Evolutionary conservation across 352 stramenopile genomes (phyloP).

Genomic region (Phytopythium cucurbitacearum): DNA sequence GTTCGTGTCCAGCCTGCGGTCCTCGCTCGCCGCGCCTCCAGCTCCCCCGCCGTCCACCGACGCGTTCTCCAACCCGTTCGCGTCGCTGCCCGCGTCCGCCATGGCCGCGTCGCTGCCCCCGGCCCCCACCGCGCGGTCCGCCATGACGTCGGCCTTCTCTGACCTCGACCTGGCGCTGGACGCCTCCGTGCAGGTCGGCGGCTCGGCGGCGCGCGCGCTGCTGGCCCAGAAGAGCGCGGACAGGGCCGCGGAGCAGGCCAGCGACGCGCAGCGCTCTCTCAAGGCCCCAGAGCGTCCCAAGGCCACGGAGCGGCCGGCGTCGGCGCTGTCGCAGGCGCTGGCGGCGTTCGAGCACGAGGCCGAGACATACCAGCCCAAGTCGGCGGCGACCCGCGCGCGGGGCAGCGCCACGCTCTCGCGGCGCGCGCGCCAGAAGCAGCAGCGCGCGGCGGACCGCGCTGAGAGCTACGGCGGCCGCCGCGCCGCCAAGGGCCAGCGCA

Average conservation of each 20-base stretch:
- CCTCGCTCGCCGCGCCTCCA: conserved; percentile 13
- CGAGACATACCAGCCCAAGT: conserved; percentile 20
- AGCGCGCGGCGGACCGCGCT: conserved; percentile 21
- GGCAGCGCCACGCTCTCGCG: conserved; percentile 17
- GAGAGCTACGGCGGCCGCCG: conserved; percentile 20
- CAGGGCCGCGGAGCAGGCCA: conserved; percentile 29
- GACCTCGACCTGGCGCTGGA: conserved; percentile 47
- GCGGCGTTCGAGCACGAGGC: conserved; percentile 55
- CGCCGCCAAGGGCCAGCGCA: conserved; percentile 28
- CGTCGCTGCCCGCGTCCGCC: conserved; percentile 1
- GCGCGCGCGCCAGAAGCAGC: conserved; percentile 50
- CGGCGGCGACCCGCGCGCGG: conserved; percentile 4
- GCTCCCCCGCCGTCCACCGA: not conserved
- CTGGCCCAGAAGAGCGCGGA: conserved; percentile 44
- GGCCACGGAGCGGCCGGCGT: conserved; percentile 21
- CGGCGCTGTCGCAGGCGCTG: conserved; percentile 58
- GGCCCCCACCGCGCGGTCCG: conserved; percentile 10
- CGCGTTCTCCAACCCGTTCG: conserved; percentile 19
- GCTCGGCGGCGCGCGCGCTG: conserved; percentile 44
- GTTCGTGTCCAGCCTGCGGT: conserved; percentile 43
- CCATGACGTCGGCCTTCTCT: conserved; percentile 57
- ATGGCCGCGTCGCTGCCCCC: conserved; percentile 3
- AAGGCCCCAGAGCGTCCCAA: conserved; percentile 10
- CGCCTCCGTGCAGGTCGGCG: conserved; percentile 15
- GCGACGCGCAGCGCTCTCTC: conserved; percentile 15